phyloP scores from a whole-genome alignment of 2,329 filamentous ascomycete genomes.

The Colletotrichum sidae region DNA sequence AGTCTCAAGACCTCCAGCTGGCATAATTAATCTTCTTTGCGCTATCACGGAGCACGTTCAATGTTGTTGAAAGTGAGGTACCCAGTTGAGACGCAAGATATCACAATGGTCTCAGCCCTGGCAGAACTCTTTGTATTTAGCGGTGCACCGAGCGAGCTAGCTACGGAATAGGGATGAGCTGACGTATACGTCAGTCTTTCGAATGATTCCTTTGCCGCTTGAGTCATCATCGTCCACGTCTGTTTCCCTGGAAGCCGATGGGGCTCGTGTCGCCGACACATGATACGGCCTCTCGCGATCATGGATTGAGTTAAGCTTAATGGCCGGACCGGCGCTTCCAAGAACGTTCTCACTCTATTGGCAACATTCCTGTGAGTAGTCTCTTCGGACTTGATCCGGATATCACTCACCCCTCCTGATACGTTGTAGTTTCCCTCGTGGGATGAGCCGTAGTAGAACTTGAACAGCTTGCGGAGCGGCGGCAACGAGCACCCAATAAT shows the following conservation, averaged over 20 bases:
- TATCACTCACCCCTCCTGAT: slow-evolving; percentile 6
- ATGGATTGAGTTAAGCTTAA: slow-evolving; percentile 27
- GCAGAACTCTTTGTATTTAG: too few species aligned
- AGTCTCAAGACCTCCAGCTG: too few species aligned
- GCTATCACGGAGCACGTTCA: too few species aligned
- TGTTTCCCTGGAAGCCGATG: not conserved
- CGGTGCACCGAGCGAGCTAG: not conserved
- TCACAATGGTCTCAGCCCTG: too few species aligned
- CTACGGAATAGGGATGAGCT: slow-evolving; percentile 7
- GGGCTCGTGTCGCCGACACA: slow-evolving; percentile 1
- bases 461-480: slow-evolving; percentile 14
- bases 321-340: slow-evolving; percentile 21
- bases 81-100: too few species aligned
- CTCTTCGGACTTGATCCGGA: not conserved
- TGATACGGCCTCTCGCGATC: slow-evolving; percentile 11
- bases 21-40: too few species aligned
- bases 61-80: too few species aligned
- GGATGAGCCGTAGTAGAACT: slow-evolving; percentile 19
- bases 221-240: slow-evolving; percentile 28
- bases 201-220: slow-evolving; percentile 21
- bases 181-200: slow-evolving; percentile 8
- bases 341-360: slow-evolving; percentile 10
- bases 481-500: slow-evolving; percentile 21
- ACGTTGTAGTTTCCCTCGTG: slow-evolving; percentile 13
- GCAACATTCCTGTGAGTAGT: not conserved